Conservation (phyloP, 768 basidiomycete species). For the Artomyces pyxidatus region DNA sequence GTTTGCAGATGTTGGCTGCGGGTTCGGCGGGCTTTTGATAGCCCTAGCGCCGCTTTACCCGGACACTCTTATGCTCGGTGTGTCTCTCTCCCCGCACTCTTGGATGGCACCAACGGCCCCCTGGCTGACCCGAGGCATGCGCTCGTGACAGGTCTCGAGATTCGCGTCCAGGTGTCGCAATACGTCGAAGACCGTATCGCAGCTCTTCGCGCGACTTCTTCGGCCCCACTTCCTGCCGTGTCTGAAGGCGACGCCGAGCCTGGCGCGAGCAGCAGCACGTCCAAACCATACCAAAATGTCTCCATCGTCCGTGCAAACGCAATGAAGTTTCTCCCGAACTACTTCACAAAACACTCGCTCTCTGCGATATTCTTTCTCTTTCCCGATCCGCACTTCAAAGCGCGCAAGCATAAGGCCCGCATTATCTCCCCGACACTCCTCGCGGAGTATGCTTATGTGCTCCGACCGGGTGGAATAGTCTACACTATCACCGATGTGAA, state of each 20-base stretch:
- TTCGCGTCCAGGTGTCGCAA: conserved; percentile 91
- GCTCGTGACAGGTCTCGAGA: conserved; percentile 77
- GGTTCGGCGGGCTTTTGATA: conserved; percentile 91
- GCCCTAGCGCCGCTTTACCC: conserved; percentile 86
- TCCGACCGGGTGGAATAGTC: conserved; percentile 88
- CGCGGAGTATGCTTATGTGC: conserved; percentile 93
- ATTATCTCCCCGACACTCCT: conserved; percentile 97
- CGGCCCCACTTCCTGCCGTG: conserved; percentile 10
- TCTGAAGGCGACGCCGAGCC: conserved; percentile 7
- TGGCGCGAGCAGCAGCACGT: conserved; percentile 16
- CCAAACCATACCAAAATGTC: conserved; percentile 72
- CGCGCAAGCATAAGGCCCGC: conserved; percentile 95
- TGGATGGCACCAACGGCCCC: background rate
- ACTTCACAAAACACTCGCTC: conserved; percentile 84
- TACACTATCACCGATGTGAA: conserved; percentile 98
- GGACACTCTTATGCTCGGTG: conserved; percentile 89
- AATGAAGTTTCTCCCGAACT: conserved; percentile 98
- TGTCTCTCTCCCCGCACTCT: conserved; percentile 20
- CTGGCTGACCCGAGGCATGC: background rate
- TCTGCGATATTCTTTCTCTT: conserved; percentile 96
- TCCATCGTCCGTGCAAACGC: conserved; percentile 93
- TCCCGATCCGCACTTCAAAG: conserved; percentile 98
- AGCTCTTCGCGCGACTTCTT: conserved; percentile 72
- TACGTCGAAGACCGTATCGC: conserved; percentile 92
- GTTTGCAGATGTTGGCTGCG: conserved; percentile 96